A percentile compares a stretch with the other conserved stretches of the same genome.
These are phyloP conservation scores for Priceomyces castillae DNA, from an alignment of 805 yeast species.

Conservation along the genomic window DNA sequence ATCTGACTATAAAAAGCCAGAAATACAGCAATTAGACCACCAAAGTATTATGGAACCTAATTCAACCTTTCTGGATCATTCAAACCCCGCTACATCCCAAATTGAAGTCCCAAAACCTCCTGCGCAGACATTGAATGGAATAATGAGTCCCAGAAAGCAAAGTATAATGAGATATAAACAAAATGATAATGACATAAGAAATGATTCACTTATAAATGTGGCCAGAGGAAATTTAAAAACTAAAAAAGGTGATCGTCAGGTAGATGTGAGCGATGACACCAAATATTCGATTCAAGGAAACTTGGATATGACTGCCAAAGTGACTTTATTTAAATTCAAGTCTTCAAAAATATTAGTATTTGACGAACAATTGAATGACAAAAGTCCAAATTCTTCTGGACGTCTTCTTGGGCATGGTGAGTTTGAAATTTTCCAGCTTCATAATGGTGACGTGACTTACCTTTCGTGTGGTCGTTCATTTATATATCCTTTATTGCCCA, in stretches of 20 bases:
- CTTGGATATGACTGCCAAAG: constrained; percentile 34
- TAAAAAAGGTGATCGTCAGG: background rate
- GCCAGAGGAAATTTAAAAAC: constrained; percentile 26
- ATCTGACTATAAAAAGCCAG: background rate
- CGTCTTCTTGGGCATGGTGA: constrained; percentile 58
- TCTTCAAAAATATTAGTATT: constrained; percentile 35
- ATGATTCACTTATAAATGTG: constrained; percentile 22
- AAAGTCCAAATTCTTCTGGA: constrained; percentile 30
- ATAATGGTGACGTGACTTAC: constrained; percentile 56
- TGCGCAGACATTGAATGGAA: background rate
- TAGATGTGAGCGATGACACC: constrained; percentile 1
- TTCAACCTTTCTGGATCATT: background rate
- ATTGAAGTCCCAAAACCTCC: background rate
- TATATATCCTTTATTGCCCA: constrained; percentile 72
- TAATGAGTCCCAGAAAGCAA: constrained; percentile 37
- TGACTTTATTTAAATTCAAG: constrained; percentile 31
- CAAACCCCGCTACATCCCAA: background rate
- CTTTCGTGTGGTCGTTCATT: constrained; percentile 64
- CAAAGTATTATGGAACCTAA: too few species aligned
- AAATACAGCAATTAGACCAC: background rate
- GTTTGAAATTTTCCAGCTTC: constrained; percentile 58
- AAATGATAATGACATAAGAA: constrained; percentile 21
- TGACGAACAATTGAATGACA: constrained; percentile 29
- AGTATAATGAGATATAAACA: constrained; percentile 37
- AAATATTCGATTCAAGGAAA: constrained; percentile 6